phyloP scores from a whole-genome alignment of 768 basidiomycete genomes.

The Auricularia cornea region DNA sequence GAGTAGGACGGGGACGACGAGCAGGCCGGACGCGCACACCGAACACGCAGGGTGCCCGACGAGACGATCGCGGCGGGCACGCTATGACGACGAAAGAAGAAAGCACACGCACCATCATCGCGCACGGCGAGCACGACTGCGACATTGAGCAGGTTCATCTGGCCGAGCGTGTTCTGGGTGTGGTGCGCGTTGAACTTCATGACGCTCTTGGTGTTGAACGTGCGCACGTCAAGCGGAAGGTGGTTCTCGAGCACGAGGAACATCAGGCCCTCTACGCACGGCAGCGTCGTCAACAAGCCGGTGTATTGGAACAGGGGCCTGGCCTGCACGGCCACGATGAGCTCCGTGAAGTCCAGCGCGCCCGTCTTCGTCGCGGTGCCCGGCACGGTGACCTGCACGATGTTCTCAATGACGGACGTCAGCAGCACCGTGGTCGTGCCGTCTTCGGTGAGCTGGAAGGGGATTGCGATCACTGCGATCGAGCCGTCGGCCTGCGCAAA shows the following conservation, averaged over 20 bases:
- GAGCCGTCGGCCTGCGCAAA: neutral
- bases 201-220: conserved; percentile 1
- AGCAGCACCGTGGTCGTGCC: neutral
- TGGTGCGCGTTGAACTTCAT: conserved; percentile 1
- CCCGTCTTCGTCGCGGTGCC: neutral
- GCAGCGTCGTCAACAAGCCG: neutral
- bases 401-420: neutral
- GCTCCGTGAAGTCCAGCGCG: neutral
- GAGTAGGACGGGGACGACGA: neutral
- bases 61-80: too few species aligned
- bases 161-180: conserved; percentile 1
- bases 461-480: neutral
- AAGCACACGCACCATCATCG: neutral
- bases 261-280: neutral
- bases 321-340: neutral
- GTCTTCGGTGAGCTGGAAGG: conserved; percentile 1
- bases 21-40: too few species aligned
- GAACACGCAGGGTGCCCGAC: too few species aligned
- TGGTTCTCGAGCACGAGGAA: neutral
- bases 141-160: neutral
- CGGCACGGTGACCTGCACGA: neutral
- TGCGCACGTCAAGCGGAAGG: neutral
- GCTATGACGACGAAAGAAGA: neutral
- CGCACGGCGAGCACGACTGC: neutral
- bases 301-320: neutral